Percentiles rank a stretch among this genome's conserved stretches.
Evolutionary conservation across 1,284 basidiomycete species (phyloP).

Genomic region (Coniferiporia weirii): DNA sequence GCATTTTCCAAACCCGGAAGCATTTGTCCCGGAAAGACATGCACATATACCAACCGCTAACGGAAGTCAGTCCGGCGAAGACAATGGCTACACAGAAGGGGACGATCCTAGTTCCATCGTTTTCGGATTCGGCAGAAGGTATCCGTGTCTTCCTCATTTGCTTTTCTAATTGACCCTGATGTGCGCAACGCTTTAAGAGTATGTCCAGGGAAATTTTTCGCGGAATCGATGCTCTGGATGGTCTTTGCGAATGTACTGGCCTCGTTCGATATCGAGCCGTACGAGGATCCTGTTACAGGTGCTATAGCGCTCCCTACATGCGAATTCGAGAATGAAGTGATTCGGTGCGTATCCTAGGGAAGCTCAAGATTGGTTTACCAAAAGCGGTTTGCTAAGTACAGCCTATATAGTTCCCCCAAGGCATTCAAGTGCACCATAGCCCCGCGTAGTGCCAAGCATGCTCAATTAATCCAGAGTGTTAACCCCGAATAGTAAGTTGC

Average conservation of each 20-base stretch:
- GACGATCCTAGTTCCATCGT: slow-evolving; percentile 14
- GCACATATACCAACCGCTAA: neutral
- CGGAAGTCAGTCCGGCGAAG: neutral
- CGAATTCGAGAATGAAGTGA: neutral
- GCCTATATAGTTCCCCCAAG: neutral
- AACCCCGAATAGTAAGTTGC: neutral
- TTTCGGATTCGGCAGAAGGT: slow-evolving; percentile 17
- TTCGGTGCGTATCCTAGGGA: neutral
- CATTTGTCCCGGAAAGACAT: slow-evolving; percentile 12
- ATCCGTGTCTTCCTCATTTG: neutral
- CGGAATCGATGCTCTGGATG: slow-evolving; percentile 2
- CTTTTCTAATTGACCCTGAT: neutral
- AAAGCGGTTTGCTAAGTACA: neutral
- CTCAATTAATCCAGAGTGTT: neutral
- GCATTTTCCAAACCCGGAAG: slow-evolving; percentile 6
- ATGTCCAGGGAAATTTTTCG: slow-evolving; percentile 5
- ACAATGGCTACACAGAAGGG: neutral
- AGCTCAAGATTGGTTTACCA: too few relatives aligned
- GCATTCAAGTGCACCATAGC: slow-evolving; percentile 8
- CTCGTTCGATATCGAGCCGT: slow-evolving; percentile 22
- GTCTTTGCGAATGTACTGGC: neutral
- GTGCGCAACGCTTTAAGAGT: neutral
- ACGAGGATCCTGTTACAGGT: slow-evolving; percentile 35
- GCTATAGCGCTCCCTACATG: slow-evolving; percentile 36
- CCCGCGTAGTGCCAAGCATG: slow-evolving; percentile 1